Conservation (phyloP, 176 grass and related monocot species). For the Saccharum spontaneum region DNA sequence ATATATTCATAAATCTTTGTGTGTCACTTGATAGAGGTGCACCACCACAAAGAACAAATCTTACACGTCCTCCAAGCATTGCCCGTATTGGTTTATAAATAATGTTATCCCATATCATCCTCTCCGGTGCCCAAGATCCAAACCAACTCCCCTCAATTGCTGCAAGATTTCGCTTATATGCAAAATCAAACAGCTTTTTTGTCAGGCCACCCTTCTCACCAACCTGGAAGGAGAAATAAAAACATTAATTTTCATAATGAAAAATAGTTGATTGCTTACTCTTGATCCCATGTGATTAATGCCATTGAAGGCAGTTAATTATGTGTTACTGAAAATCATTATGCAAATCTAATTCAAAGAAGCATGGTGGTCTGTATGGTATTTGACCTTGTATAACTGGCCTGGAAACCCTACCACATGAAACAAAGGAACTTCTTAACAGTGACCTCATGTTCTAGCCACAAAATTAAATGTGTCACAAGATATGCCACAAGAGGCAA, state of each 20-base stretch:
- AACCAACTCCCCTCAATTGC: constrained; percentile 72
- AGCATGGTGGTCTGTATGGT: no score
- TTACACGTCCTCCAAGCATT: constrained; percentile 69
- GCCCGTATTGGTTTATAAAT: constrained; percentile 69
- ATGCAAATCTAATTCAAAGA: not conserved
- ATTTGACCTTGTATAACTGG: not conserved
- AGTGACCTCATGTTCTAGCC: not conserved
- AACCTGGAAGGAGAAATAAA: constrained; percentile 50
- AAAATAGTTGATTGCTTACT: not conserved
- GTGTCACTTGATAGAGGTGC: constrained; percentile 78
- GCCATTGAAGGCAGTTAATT: not conserved
- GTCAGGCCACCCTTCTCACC: constrained; percentile 72
- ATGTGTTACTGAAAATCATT: not conserved
- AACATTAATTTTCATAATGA: not conserved
- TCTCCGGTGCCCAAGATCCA: constrained; percentile 70
- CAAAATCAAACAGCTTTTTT: constrained; percentile 74
- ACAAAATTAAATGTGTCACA: not conserved
- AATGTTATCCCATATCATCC: constrained; percentile 67
- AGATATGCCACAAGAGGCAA: not conserved
- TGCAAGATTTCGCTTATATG: constrained; percentile 63
- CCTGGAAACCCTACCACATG: not conserved
- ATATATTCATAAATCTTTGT: constrained; percentile 96
- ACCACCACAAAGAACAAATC: constrained; percentile 87
- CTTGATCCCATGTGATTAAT: not conserved
- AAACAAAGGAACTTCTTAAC: not conserved